Evolutionary conservation across 2,329 filamentous ascomycete genomes (phyloP), one percentile per base, ranked within the genome.

Genomic region (Trichophyton schoenleinii): DNA sequence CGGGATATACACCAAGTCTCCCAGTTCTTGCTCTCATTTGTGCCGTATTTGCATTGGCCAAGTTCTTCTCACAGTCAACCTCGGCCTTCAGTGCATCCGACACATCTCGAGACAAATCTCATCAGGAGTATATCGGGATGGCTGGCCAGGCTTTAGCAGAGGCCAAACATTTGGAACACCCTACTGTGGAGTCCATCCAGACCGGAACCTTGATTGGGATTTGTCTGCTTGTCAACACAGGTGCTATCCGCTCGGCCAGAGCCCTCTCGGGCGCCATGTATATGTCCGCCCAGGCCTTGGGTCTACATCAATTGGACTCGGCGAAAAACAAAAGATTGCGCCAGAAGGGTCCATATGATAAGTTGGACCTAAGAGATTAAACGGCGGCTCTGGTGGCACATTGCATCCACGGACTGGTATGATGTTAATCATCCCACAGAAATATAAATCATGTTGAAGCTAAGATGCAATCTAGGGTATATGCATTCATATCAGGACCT

Each of bases 311-410:
- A 28, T 28, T 61, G 36, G 60, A 61, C 25, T 59, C 42, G 1
- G 53, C 60, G 6, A 61, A 59, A 57, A 61, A 59, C 48, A 44
- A 49, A 48, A 61, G 57, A 20, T 42, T 52, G 1, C 52, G 60
- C 4, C 52, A 61, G 53, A 58, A 58, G 11, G 57, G 42, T 3
- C 52, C 53, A 3, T 53, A 61, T 20, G 66, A 72, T 41, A 61
- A 62, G 4, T 61, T 70, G 3, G 68, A 72, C 5, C 28, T 72
- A 20, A 20, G 76, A 78, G 62, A 64, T 75, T 3, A 73, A 71
- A 20, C 68, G 76, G n/a, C 68, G 76, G 1, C 64, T 75, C 1
- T 77, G 74, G 74, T 78, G 76, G 76, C 73, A 77, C 58, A 62
- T 77, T 13, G 69, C 67, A 1, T 70, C 74, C 0, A 75, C 72